Evolutionary conservation across 1,139 yeast species (phyloP), one percentile per base, ranked within the genome.

Genomic region (Scheffersomyces titani): DNA sequence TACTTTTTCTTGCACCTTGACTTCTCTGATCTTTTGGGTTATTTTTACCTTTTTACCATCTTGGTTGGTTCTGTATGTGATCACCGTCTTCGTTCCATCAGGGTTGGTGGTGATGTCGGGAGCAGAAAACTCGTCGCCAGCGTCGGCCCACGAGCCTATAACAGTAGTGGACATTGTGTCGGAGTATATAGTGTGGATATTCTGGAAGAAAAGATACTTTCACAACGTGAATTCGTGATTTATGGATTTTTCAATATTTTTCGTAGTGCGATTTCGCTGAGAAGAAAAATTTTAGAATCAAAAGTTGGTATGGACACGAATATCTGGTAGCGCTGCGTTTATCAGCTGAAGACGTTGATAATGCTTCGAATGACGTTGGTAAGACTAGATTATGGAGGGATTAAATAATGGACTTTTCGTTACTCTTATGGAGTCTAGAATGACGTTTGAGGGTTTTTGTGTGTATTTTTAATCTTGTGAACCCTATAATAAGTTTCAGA

Each of bases 81-180:
- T 84, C 55, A 93, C 88, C 19, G 97, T 91, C 74, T 90, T 92
- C 61, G 98, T 90, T 55, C 97, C 97, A 70, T 92, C 98, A 51
- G 86, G 80, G 72, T 92, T 91, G 56, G 84, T 84, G 57, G 87
- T 89, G 67, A 90, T 82, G 70, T 86, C 89, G 55, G 96, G 88
- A 54, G 85, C 80, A 52, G 85, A 83, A 63, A 87, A 81, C 59
- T 87, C 87, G 62, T 84, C 90, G 61, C 83, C 86, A 57, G 84
- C 88, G 65, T 86, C 90, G 46, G 91, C 91, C 91, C 91, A 87
- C 57, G 83, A 78, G 57, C 76, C 80, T 63, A 78, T 72, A 57
- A 71, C 75, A 56, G 76, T 68, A 24, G 80, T 65, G 47, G 81
- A 76, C 82, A 79, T 78, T 46, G 22, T 46, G 16, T 5, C 19